phyloP scores from a whole-genome alignment of 2,329 filamentous ascomycete genomes.

The Calycina marina region DNA sequence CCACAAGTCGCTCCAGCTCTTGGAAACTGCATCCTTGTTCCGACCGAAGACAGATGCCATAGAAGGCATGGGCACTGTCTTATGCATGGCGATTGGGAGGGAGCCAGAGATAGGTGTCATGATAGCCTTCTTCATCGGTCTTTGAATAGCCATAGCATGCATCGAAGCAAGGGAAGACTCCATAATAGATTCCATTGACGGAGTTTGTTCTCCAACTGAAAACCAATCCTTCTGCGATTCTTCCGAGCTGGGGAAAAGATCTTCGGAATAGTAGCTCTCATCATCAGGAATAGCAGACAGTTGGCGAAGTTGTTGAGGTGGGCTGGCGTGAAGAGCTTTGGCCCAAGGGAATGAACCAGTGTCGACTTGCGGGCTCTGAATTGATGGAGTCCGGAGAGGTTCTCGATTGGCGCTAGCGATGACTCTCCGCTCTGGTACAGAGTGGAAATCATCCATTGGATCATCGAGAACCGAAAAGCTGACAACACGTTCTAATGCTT shows the following conservation, averaged over 20 bases:
- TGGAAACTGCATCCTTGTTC: slow-evolving; percentile 67
- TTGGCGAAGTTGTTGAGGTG: slow-evolving; percentile 59
- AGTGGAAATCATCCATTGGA: slow-evolving; percentile 83
- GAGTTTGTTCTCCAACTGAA: slow-evolving; percentile 59
- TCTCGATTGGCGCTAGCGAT: slow-evolving; percentile 82
- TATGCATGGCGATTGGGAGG: slow-evolving; percentile 65
- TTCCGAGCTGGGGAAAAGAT: slow-evolving; percentile 70
- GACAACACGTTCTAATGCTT: slow-evolving; percentile 64
- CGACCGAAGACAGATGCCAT: slow-evolving; percentile 63
- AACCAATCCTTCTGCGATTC: slow-evolving; percentile 61
- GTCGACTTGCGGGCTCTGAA: slow-evolving; percentile 74
- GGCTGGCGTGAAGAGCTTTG: slow-evolving; percentile 68
- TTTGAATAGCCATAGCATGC: slow-evolving; percentile 50
- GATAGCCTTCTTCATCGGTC: slow-evolving; percentile 33
- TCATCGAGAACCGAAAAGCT: slow-evolving; percentile 94
- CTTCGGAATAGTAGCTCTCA: slow-evolving; percentile 59
- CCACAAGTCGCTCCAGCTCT: slow-evolving; percentile 99
- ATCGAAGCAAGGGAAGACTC: slow-evolving; percentile 74
- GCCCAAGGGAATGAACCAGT: slow-evolving; percentile 87
- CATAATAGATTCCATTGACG: slow-evolving; percentile 70
- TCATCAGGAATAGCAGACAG: slow-evolving; percentile 74
- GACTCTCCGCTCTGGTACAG: slow-evolving; percentile 55
- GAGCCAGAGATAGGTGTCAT: slow-evolving; percentile 50
- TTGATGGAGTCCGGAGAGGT: slow-evolving; percentile 85
- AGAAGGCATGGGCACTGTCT: slow-evolving; percentile 48